Percentiles rank a stretch among this genome's conserved stretches.
phyloP scores from a whole-genome alignment of 352 stramenopile genomes.

The Aphanomyces astaci region DNA sequence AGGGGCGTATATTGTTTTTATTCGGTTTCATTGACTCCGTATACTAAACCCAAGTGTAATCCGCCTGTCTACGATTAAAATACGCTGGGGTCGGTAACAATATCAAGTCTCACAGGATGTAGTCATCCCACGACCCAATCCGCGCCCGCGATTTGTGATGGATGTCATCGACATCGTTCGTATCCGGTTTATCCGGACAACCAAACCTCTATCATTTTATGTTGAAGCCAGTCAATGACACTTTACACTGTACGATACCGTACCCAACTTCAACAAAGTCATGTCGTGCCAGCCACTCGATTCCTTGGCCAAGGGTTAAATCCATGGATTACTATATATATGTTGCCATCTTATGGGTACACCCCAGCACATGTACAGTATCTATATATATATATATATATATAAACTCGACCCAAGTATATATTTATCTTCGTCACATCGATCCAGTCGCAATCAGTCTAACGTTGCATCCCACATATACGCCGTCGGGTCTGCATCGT shows the following conservation, averaged over 20 bases:
- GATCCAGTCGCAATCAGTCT: neutral
- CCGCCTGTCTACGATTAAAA: neutral
- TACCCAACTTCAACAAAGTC: neutral
- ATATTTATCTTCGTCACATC: too few relatives aligned
- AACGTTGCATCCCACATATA: slow-evolving; percentile 17
- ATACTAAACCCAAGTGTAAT: neutral
- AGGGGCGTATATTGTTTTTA: neutral
- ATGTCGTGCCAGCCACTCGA: neutral
- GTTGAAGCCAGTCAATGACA: slow-evolving; percentile 2
- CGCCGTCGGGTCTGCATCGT: slow-evolving; percentile 13
- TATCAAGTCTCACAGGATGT: neutral
- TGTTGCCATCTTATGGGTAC: too few relatives aligned
- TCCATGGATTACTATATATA: too few relatives aligned
- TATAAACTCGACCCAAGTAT: too few relatives aligned
- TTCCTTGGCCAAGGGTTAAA: too few relatives aligned
- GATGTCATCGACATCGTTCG: neutral
- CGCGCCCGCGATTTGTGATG: neutral
- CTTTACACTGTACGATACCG: neutral
- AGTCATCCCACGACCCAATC: neutral
- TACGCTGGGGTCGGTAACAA: neutral
- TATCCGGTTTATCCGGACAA: neutral
- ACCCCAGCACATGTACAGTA: too few relatives aligned
- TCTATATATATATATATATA: too few relatives aligned
- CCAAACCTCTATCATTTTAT: slow-evolving; percentile 1
- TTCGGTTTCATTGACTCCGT: neutral